Conservation (phyloP, 148 eudicot genomes). For the Chenopodium formosanum region DNA sequence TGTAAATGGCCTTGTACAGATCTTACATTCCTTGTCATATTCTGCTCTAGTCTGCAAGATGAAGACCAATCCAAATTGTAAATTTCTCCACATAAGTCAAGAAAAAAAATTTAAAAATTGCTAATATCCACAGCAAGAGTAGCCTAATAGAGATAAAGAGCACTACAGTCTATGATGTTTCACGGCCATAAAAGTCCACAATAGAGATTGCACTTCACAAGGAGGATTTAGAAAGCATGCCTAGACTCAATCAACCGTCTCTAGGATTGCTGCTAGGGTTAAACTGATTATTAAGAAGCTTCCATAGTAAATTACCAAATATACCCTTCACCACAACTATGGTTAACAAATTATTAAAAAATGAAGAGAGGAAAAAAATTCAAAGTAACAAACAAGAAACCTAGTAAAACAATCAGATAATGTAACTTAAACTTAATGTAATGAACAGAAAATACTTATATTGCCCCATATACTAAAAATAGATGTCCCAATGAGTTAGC, state of each 20-base stretch:
- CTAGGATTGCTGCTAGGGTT: too few species aligned
- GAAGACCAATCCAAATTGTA: not conserved
- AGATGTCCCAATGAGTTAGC: too few species aligned
- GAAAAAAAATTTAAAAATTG: not conserved
- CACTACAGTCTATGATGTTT: not conserved
- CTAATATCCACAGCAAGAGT: not conserved
- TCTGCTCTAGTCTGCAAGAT: slow-evolving; percentile 74
- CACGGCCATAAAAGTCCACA: not conserved
- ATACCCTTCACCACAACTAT: not conserved
- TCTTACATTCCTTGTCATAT: slow-evolving; percentile 93
- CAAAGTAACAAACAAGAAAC: not conserved
- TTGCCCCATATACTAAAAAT: too few species aligned
- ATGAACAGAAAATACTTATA: too few species aligned
- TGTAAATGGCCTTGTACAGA: slow-evolving; percentile 89
- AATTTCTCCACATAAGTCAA: not conserved
- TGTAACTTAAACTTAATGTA: too few species aligned
- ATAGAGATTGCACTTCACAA: too few species aligned
- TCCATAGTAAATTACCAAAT: not conserved
- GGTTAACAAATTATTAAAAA: not conserved
- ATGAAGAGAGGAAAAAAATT: not conserved
- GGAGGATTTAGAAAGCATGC: too few species aligned
- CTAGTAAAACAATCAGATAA: not conserved
- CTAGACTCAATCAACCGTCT: too few species aligned
- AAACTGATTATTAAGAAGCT: too few species aligned
- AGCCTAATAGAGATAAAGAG: not conserved